Percentiles rank a stretch among this genome's conserved stretches.
phyloP scores from a whole-genome alignment of 192 early-diverging fungal species.

The Mortierella hygrophila region DNA sequence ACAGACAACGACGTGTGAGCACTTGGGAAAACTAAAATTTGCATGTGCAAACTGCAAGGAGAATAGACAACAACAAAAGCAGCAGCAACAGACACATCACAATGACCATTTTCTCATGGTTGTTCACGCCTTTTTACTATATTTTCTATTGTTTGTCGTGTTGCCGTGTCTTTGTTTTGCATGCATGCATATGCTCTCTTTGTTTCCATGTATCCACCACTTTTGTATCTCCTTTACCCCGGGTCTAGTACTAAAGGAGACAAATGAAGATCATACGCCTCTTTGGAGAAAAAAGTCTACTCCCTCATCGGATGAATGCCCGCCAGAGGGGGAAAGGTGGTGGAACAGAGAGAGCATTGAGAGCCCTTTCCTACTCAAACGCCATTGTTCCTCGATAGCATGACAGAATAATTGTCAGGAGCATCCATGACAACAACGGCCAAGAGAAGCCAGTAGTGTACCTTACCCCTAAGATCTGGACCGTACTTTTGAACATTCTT shows the following conservation, averaged over 20 bases:
- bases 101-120: no score
- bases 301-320: not conserved
- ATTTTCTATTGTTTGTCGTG: no score
- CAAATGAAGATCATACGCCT: not conserved
- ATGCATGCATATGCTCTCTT: not conserved
- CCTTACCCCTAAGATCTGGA: not conserved
- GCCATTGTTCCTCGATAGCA: slow-evolving; percentile 4
- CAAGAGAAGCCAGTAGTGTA: not conserved
- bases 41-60: not conserved
- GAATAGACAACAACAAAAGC: not conserved
- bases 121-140: no score
- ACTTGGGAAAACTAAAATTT: not conserved
- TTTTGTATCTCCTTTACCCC: not conserved
- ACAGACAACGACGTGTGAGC: not conserved
- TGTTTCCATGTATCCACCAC: not conserved
- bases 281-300: slow-evolving; percentile 5
- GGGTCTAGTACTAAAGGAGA: not conserved
- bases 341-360: not conserved
- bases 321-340: not conserved
- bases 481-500: not conserved
- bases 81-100: not conserved
- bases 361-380: not conserved
- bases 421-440: no score
- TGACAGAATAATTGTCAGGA: not conserved
- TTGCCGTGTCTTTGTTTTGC: not conserved